These are phyloP conservation scores for Dactylellina leptospora DNA, from an alignment of 2,329 filamentous ascomycete genomes.

Conservation along the genomic window DNA sequence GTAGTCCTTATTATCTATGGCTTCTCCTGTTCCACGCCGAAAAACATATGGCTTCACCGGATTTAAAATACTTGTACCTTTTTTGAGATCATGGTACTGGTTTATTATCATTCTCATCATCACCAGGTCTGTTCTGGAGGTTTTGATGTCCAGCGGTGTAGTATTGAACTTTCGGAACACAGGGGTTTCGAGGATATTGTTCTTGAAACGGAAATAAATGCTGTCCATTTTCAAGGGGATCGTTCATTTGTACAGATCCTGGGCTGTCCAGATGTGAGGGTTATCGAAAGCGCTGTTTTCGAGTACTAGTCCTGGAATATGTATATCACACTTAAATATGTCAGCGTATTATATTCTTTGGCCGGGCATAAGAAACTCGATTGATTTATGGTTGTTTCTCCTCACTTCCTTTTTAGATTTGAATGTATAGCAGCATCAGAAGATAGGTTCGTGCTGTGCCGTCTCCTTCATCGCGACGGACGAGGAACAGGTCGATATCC, in stretches of 20 bases:
- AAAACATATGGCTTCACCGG: neutral
- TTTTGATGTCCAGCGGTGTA: neutral
- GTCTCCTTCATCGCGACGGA: neutral
- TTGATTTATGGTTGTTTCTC: neutral
- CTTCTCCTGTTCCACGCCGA: neutral
- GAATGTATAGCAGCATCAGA: neutral
- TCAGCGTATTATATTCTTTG: neutral
- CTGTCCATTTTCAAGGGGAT: neutral
- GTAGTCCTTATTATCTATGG: neutral
- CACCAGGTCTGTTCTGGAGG: neutral
- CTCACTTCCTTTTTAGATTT: neutral
- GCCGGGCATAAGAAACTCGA: neutral
- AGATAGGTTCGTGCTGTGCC: neutral
- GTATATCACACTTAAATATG: neutral
- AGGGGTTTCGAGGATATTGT: neutral
- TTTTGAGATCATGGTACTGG: neutral
- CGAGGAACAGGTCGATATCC: neutral
- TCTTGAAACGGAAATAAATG: neutral
- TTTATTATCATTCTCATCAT: neutral
- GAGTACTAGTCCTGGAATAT: neutral
- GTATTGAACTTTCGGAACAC: neutral
- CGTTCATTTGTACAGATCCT: neutral
- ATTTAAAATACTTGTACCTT: no score
- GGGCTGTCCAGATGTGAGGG: neutral
- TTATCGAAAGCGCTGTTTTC: neutral